Evolutionary conservation across 306 rosid genomes (phyloP).

Genomic region (Canavalia gladiata): DNA sequence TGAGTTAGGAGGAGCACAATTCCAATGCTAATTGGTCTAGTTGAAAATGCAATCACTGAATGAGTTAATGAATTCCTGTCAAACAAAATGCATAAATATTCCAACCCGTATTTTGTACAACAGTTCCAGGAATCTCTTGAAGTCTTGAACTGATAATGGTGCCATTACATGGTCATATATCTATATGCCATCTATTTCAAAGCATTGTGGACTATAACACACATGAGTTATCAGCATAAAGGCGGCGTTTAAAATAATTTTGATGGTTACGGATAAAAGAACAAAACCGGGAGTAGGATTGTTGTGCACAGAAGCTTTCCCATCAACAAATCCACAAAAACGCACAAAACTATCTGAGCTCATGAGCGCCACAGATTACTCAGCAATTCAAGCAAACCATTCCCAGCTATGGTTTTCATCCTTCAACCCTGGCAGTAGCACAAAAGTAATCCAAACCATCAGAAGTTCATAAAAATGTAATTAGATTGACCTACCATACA

Average conservation of each 20-base stretch:
- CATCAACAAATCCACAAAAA: slow-evolving; percentile 33
- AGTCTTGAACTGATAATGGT: slow-evolving; percentile 21
- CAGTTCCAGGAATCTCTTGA: slow-evolving; percentile 36
- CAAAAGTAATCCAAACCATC: slow-evolving; percentile 27
- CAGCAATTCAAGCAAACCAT: slow-evolving; percentile 47
- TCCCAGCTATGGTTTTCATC: slow-evolving; percentile 46
- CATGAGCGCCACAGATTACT: slow-evolving; percentile 40
- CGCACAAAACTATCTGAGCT: slow-evolving; percentile 35
- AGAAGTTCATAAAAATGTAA: not conserved
- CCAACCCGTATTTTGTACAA: slow-evolving; percentile 45
- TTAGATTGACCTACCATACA: not conserved
- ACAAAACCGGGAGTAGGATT: slow-evolving; percentile 57
- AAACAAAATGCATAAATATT: slow-evolving; percentile 43
- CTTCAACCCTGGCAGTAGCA: slow-evolving; percentile 60
- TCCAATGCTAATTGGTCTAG: slow-evolving; percentile 9
- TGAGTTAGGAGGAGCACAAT: slow-evolving; percentile 6
- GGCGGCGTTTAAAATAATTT: slow-evolving; percentile 36
- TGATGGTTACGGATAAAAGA: slow-evolving; percentile 44
- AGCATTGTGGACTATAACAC: slow-evolving; percentile 39
- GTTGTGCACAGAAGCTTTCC: slow-evolving; percentile 43
- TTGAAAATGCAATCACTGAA: slow-evolving; percentile 24
- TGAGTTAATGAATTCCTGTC: slow-evolving; percentile 27
- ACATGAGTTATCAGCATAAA: slow-evolving; percentile 38
- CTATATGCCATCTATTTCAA: slow-evolving; percentile 19
- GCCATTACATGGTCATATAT: slow-evolving; percentile 31